Evolutionary conservation across 2,329 filamentous ascomycete genomes (phyloP), one percentile per base, ranked within the genome.

Genomic region (Didymosphaeria variabile): DNA sequence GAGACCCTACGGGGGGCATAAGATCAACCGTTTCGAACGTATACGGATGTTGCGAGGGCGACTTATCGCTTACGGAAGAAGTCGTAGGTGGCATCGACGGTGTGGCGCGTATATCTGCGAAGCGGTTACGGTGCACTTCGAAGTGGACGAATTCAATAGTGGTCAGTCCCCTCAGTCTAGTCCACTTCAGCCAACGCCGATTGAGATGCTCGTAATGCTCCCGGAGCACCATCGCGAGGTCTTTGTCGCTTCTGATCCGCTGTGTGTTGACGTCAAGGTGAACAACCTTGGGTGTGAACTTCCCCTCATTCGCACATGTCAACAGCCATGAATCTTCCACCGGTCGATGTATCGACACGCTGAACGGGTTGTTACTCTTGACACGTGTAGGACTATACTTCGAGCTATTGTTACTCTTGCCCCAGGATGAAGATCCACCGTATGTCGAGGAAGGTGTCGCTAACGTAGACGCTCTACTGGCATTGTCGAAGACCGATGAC

Each of bases 91-190:
- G 77, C 75, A 79, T 77, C 36, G 77, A 76, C 0, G 77, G 78
- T 15, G 67, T 64, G 7, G 73, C 75, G 8, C 77, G 70, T 12
- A 80, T 79, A 55, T 80, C 78, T 5, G 77, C 76, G 53, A 79
- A 77, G 32, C 77, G 74, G 58, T 79, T 79, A 13, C 74, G 74
- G 58, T 79, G 77, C 9, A 79, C 74, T 67, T 80, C 76, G 56
- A 78, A 78, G 61, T 75, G 76, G 5, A 79, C 76, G 52, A 80
- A 80, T 17, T 77, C 69, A 57, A 80, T 79, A 1, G 71, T 77
- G 1, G 67, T 72, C 8, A 80, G 62, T 2, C 77, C 77, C 9
- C 78, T 67, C 21, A 80, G 59, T 19, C 72, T 69, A 17, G 77
- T 64, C 58, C 71, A 66, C 17, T 71, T 71, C 42, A 71, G 68